Conservation (phyloP, 495 filamentous ascomycete species). For the Chaetomium tenue region DNA sequence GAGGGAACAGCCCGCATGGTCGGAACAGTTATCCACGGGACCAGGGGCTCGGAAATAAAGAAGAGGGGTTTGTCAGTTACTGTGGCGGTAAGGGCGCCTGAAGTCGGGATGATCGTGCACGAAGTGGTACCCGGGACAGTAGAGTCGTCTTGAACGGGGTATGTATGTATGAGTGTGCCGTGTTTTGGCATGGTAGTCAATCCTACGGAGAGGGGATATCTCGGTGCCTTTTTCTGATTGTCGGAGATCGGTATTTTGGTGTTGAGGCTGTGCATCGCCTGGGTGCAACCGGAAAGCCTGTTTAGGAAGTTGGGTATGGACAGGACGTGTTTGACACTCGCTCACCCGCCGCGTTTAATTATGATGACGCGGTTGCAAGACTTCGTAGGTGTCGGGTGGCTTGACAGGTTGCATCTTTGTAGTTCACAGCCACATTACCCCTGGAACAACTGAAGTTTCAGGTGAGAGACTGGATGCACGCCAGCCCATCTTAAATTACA, state of each 20-base stretch:
- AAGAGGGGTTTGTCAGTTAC: neutral
- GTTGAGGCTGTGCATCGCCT: neutral
- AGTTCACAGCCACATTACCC: too few species aligned
- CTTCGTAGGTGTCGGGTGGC: too few species aligned
- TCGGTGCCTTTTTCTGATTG: neutral
- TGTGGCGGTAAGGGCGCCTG: neutral
- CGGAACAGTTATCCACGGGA: conserved; percentile 2
- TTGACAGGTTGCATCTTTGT: neutral
- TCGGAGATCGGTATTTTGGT: neutral
- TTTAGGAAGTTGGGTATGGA: neutral
- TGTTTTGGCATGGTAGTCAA: neutral
- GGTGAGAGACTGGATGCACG: too few species aligned
- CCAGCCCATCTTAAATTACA: too few species aligned
- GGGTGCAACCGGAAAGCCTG: neutral
- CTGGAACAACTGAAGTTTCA: too few species aligned
- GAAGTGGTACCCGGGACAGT: too few species aligned
- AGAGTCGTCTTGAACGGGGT: too few species aligned
- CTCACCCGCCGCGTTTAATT: neutral
- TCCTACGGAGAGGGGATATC: neutral
- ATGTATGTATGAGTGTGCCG: too few species aligned
- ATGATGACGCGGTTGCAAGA: too few species aligned
- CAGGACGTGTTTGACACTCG: neutral
- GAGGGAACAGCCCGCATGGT: neutral
- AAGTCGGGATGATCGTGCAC: neutral
- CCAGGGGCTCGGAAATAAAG: neutral